Evolutionary conservation across 1,284 basidiomycete genomes (phyloP).

Genomic region (Mrakiaceae sp.): DNA sequence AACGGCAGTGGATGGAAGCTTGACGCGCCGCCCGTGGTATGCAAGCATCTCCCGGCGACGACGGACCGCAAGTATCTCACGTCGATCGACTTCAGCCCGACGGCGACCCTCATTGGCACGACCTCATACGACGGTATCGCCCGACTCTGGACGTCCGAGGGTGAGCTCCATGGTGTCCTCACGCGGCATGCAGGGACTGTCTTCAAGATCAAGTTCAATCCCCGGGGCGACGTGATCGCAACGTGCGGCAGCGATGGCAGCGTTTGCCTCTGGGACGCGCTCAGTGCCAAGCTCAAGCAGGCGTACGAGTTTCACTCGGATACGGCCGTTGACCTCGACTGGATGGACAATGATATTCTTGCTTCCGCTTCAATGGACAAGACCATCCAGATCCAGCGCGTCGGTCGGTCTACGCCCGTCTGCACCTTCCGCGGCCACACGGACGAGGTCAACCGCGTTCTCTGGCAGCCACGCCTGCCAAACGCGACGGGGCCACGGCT

Average conservation of each 20-base stretch:
- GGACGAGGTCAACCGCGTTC: constrained; percentile 17
- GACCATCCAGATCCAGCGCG: constrained; percentile 13
- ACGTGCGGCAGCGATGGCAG: constrained; percentile 14
- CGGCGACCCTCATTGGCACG: constrained; percentile 10
- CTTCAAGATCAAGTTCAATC: constrained; percentile 16
- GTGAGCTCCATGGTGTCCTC: constrained; percentile 17
- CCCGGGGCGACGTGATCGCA: constrained; percentile 9
- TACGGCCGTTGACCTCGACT: constrained; percentile 1
- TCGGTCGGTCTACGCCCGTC: constrained; percentile 8
- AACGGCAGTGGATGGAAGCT: constrained; percentile 5
- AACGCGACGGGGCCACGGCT: neutral
- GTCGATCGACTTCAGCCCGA: constrained; percentile 15
- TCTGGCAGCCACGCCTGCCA: neutral
- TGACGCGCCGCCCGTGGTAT: constrained; percentile 5
- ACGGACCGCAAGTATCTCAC: constrained; percentile 17
- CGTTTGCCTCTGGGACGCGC: constrained; percentile 18
- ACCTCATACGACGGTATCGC: constrained; percentile 16
- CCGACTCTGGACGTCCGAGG: constrained; percentile 15
- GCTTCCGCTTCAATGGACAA: constrained; percentile 7
- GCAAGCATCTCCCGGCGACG: constrained; percentile 9
- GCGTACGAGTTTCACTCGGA: constrained; percentile 15
- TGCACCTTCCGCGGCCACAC: constrained; percentile 14
- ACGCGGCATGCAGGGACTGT: constrained; percentile 15
- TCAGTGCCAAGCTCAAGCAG: neutral
- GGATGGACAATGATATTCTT: constrained; percentile 9